These are phyloP conservation scores for Dissophora ornata DNA, from an alignment of 192 early-diverging fungal genomes.

Conservation along the genomic window DNA sequence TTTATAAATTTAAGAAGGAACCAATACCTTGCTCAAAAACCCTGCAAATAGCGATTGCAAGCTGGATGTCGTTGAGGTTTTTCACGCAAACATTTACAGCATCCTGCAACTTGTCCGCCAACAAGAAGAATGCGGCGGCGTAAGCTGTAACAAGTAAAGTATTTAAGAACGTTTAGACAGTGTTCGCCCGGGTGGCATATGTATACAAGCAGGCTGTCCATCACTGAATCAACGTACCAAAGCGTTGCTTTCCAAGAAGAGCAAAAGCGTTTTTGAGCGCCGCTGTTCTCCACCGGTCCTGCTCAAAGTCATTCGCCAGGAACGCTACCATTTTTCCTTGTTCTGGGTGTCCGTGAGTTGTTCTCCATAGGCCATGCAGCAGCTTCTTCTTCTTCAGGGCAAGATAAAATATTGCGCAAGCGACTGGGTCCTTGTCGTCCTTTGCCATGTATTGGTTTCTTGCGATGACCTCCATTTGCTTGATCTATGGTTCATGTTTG, in stretches of 20 bases:
- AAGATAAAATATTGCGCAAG: conserved; percentile 89
- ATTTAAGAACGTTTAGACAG: conserved; percentile 4
- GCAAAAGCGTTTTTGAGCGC: conserved; percentile 99
- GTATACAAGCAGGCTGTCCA: too few species aligned
- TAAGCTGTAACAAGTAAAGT: conserved; percentile 68
- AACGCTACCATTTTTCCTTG: conserved; percentile 91
- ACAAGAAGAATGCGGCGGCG: conserved; percentile 95
- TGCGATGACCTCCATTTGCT: conserved; percentile 87
- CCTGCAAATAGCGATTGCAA: conserved; percentile 92
- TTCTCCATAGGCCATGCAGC: conserved; percentile 90
- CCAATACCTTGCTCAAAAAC: conserved; percentile 90
- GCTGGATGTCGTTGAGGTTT: conserved; percentile 89
- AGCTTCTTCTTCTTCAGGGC: conserved; percentile 92
- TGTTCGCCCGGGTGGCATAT: too few species aligned
- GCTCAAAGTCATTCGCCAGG: conserved; percentile 91
- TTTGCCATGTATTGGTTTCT: conserved; percentile 84
- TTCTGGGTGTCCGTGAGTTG: conserved; percentile 84
- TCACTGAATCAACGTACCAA: too few species aligned
- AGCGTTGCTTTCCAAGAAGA: conserved; percentile 94
- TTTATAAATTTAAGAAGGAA: neutral
- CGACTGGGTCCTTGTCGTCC: conserved; percentile 86
- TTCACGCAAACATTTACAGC: conserved; percentile 93
- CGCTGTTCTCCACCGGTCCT: conserved; percentile 90
- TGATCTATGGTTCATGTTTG: conserved; percentile 42
- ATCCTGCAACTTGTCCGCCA: conserved; percentile 88